Base-by-base conservation (phyloP, 345 rosid species). In the Carallia pectinifolia region DNA sequence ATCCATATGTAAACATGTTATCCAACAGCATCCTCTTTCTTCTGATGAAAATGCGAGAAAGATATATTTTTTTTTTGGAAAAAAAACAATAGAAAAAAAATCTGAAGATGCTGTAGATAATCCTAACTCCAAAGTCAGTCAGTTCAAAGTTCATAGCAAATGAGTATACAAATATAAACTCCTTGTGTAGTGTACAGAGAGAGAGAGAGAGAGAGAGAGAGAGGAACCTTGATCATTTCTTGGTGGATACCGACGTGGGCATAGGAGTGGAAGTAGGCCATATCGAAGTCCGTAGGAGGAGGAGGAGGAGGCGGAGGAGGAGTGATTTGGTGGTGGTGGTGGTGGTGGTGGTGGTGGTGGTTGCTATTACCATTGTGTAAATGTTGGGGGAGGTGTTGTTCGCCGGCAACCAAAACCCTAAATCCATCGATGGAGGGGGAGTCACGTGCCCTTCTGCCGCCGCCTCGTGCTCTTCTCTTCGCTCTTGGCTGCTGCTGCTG, bases 231-330 rank as follows among this genome's bases (percentile, higher is more conserved):
- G 83, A 93, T 88, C 98, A 91, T 93, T 81, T 93, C 97, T 80
- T 91, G 96, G 78, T 93, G 98, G 63, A 94, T 89, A 72, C 98
- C 97, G 16, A 89, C 85, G 74, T 93, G 98, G 67, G 98, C 96
- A 58, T 93, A 91, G 3, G 97, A 88, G 70, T 91, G 86, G 55
- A 93, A 89, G 76, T 91, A 93, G 37, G 96, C 97, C 70, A 81
- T 81, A 71, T 94, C 98, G 77, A 94, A 94, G 83, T 89, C 96
- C 1, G 98, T 94, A 55, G 86, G 84, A 16, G 90, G 50, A 44
- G 50, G 50, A 44, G 50, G 48, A 44, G 48, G 48, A 44, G 48
- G 48, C 9, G 48, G 4, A 55, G 86, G 82, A 16, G 90, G 89
- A 19, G 86, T 73, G 36, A 83, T 76, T 27, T 80, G 80, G 44